Evolutionary conservation across 1,284 basidiomycete species (phyloP).

Genomic region (Ceratobasidium sp.): DNA sequence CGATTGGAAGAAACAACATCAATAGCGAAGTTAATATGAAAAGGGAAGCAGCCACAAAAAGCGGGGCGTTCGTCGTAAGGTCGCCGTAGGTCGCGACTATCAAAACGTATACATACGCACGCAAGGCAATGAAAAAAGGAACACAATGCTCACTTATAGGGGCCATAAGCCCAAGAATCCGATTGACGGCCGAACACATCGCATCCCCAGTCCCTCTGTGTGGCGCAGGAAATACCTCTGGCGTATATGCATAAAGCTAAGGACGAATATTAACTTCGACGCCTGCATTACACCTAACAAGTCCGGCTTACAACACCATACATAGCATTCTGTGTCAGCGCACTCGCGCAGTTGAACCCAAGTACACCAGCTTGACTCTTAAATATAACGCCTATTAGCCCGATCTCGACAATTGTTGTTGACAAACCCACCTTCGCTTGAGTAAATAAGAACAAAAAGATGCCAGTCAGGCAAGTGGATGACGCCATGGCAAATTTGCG

Average conservation of each 20-base stretch:
- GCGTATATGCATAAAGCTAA: constrained; percentile 67
- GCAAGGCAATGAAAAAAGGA: neutral
- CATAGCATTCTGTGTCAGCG: constrained; percentile 68
- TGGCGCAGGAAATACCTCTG: constrained; percentile 73
- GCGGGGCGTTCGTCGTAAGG: constrained; percentile 57
- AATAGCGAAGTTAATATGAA: constrained; percentile 63
- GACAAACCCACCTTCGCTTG: constrained; percentile 55
- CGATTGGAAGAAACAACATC: constrained; percentile 66
- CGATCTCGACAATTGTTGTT: too few relatives aligned
- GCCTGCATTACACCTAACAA: neutral
- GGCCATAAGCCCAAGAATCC: constrained; percentile 66
- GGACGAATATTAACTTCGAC: constrained; percentile 3
- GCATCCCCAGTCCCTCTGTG: constrained; percentile 73
- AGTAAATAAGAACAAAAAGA: constrained; percentile 72
- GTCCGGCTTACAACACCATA: constrained; percentile 65
- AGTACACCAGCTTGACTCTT: constrained; percentile 60
- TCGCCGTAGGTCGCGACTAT: constrained; percentile 45
- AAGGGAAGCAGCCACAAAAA: constrained; percentile 67
- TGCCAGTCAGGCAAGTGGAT: constrained; percentile 63
- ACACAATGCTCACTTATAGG: constrained; percentile 55
- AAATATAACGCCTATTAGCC: neutral
- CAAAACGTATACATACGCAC: neutral
- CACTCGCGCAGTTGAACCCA: constrained; percentile 65
- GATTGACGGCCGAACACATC: constrained; percentile 64
- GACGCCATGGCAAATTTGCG: constrained; percentile 65